phyloP scores from a whole-genome alignment of 2,329 filamentous ascomycete genomes.

The Tolypocladium tropicale region DNA sequence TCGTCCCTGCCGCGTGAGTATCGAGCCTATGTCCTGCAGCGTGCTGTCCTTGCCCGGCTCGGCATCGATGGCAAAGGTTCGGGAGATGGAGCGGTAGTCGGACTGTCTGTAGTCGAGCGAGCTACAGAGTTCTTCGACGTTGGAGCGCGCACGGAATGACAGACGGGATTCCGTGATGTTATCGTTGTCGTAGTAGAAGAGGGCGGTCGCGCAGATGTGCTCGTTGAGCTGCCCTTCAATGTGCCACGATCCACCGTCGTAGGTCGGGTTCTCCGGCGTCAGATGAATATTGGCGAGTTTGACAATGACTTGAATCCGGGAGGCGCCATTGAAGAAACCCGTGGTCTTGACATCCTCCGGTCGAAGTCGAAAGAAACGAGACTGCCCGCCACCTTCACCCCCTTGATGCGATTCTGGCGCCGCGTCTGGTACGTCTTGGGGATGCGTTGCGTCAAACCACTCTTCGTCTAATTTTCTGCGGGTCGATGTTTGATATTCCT shows the following conservation, averaged over 20 bases:
- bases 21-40: constrained; percentile 31
- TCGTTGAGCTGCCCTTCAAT: constrained; percentile 49
- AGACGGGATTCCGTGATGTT: constrained; percentile 47
- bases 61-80: constrained; percentile 22
- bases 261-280: constrained; percentile 44
- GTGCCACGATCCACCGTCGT: constrained; percentile 45
- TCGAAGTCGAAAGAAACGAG: neutral
- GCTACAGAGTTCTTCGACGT: constrained; percentile 14
- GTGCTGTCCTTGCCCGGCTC: constrained; percentile 3
- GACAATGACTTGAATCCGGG: constrained; percentile 48
- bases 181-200: constrained; percentile 51
- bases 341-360: constrained; percentile 13
- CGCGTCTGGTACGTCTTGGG: constrained; percentile 6
- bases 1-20: constrained; percentile 36
- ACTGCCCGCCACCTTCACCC: neutral
- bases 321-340: constrained; percentile 17
- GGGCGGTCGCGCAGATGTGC: constrained; percentile 50
- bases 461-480: constrained; percentile 5
- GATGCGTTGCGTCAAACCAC: constrained; percentile 20
- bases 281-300: constrained; percentile 54
- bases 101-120: constrained; percentile 18
- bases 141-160: constrained; percentile 35
- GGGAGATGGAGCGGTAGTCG: constrained; percentile 20
- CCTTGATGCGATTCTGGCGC: neutral
- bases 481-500: constrained; percentile 1